Evolutionary conservation across 1,284 basidiomycete species (phyloP).

Genomic region (Limonomyces culmigenus): DNA sequence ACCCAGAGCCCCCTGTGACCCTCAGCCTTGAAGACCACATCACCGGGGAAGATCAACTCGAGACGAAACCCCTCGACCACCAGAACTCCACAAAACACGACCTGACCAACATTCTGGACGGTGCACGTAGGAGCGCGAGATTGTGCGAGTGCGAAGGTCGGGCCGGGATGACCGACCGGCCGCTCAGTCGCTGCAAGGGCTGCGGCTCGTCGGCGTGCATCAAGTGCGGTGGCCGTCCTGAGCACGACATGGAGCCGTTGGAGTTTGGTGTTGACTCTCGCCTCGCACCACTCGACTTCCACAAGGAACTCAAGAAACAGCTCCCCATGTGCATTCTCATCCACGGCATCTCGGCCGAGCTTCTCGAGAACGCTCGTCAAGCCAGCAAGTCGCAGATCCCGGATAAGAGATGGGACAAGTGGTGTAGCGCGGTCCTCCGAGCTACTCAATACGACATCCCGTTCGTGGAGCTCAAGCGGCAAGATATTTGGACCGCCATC

Average conservation of each 20-base stretch:
- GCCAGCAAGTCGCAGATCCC: slow-evolving; percentile 26
- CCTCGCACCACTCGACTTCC: slow-evolving; percentile 56
- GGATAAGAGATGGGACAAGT: slow-evolving; percentile 41
- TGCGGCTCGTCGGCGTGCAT: slow-evolving; percentile 73
- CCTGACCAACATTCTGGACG: slow-evolving; percentile 39
- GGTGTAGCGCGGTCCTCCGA: slow-evolving; percentile 52
- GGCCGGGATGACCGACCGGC: slow-evolving; percentile 54
- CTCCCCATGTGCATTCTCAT: slow-evolving; percentile 79
- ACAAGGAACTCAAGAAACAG: slow-evolving; percentile 57
- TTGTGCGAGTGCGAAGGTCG: slow-evolving; percentile 86
- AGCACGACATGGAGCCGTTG: slow-evolving; percentile 56
- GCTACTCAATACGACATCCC: slow-evolving; percentile 53
- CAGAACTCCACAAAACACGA: slow-evolving; percentile 31
- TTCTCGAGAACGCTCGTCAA: slow-evolving; percentile 37
- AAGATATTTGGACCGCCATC: slow-evolving; percentile 73
- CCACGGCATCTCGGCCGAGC: slow-evolving; percentile 28
- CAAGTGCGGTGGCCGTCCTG: slow-evolving; percentile 79
- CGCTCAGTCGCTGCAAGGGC: slow-evolving; percentile 55
- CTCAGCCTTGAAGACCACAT: slow-evolving; percentile 24
- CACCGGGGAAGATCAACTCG: slow-evolving; percentile 53
- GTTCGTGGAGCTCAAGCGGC: slow-evolving; percentile 77
- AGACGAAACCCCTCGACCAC: slow-evolving; percentile 49
- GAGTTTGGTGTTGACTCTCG: slow-evolving; percentile 32
- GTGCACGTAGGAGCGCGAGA: slow-evolving; percentile 58
- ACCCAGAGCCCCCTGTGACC: slow-evolving; percentile 16